phyloP scores from a whole-genome alignment of 176 grass and related monocot species.

The Paspalum notatum region DNA sequence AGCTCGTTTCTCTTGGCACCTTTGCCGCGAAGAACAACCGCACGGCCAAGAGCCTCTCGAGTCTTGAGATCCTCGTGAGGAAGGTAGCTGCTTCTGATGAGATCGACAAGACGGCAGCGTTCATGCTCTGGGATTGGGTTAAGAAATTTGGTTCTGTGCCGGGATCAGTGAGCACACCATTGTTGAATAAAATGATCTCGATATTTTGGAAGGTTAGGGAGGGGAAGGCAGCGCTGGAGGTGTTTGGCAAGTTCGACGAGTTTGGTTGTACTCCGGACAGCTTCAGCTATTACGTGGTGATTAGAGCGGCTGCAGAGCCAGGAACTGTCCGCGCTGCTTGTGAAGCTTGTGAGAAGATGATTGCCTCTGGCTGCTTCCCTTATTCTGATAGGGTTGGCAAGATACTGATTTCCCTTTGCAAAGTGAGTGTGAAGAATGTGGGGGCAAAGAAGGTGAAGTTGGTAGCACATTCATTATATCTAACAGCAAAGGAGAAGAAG shows the following conservation, averaged over 20 bases:
- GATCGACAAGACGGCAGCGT: slow-evolving; percentile 59
- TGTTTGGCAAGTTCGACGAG: slow-evolving; percentile 75
- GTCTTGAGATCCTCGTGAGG: slow-evolving; percentile 56
- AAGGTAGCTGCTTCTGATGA: slow-evolving; percentile 50
- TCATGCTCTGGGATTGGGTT: slow-evolving; percentile 85
- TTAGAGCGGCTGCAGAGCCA: slow-evolving; percentile 79
- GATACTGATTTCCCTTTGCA: slow-evolving; percentile 61
- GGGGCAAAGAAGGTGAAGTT: slow-evolving; percentile 66
- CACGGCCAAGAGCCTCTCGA: slow-evolving; percentile 47
- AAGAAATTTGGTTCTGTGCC: slow-evolving; percentile 70
- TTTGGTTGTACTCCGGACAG: slow-evolving; percentile 63
- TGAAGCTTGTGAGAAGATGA: slow-evolving; percentile 77
- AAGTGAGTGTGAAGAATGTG: too few species aligned
- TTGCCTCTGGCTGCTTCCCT: slow-evolving; percentile 77
- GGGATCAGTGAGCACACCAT: slow-evolving; percentile 47
- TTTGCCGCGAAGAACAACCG: slow-evolving; percentile 58
- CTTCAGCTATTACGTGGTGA: slow-evolving; percentile 74
- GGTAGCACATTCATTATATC: slow-evolving; percentile 66
- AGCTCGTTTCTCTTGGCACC: slow-evolving; percentile 59
- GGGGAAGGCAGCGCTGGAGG: slow-evolving; percentile 65
- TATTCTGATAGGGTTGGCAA: slow-evolving; percentile 56
- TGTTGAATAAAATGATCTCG: slow-evolving; percentile 71
- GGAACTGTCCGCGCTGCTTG: slow-evolving; percentile 57
- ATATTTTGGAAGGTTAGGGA: slow-evolving; percentile 79
- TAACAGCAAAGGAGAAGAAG: slow-evolving; percentile 73